Evolutionary conservation across 108 stramenopile species (phyloP), one percentile per base, ranked within the genome.

Genomic region (Nitzschia putrida): DNA sequence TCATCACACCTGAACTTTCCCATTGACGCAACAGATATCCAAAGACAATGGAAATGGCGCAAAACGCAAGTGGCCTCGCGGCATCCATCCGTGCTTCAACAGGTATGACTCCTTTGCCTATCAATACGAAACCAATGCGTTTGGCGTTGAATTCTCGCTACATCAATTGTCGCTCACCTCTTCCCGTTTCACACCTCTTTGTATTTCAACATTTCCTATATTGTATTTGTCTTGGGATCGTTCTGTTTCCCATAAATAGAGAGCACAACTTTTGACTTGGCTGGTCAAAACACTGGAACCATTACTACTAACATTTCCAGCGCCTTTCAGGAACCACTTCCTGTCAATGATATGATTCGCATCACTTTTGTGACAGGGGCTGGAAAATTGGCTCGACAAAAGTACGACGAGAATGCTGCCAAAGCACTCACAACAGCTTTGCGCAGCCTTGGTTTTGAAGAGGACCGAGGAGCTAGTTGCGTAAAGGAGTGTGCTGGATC

Each of bases 391-490:
- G 87, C 73, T 16, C 80, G 95, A 42, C 86, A 88, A 71, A 93
- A 86, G 60, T 98, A 97, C 70, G 96, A 97, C 72, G 90, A 84
- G 11, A 84, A 83, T 26, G 93, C 95, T 6, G 83, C 86, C 50
- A 86, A 85, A 42, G 91, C 88, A 14, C 72, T 95, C 52, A 87
- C 92, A 4, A 72, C 88, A 16, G 78, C 92, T 7, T 72, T 98
- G 57, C 83, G 80, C 40, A 80, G 83, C 25, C 61, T 90, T n/a
- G 96, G 90, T 24, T 98, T 83, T 65, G 83, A 73, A 23, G 97
- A 98, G 64, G 96, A 98, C 76, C 81, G 86, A 18, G 92, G 91
- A 0, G 97, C 93, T 7, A 85, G 89, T 37, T 87, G 91, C 54
- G 80, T 88, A 3, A 42, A 73, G 10, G 93, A 94, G 63, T 94